Evolutionary conservation across 1,139 yeast genomes (phyloP), one percentile per base, ranked within the genome.

Genomic region (Debaryomyces subglobosus): DNA sequence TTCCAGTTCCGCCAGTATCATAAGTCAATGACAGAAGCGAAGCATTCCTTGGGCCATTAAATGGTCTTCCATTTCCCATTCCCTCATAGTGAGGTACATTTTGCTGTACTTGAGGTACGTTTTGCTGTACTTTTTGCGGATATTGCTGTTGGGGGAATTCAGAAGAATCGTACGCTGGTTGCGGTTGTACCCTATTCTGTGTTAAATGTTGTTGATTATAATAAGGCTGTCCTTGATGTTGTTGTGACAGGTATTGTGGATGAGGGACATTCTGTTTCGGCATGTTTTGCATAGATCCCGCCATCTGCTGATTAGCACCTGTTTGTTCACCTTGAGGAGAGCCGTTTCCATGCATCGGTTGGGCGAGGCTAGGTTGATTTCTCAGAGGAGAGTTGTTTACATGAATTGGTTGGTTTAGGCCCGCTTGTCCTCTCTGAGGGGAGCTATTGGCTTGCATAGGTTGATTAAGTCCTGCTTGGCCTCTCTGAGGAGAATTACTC

Each of bases 1-100:
- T 30, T 18, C 36, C 35, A 12, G 30, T 15, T 36, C 48, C 44
- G 34, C 36, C 42, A 34, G 34, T 46, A 16, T 45, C 45, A 35
- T 52, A 49, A 18, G 50, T 51, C 15, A 53, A 45, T 2, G 59
- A 55, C 45, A 45, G 49, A 13, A 44, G 49, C 1, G 61, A 55
- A 4, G 54, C 48, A 42, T 50, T 53, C 25, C 54, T 38, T 5
- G 49, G 37, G 6, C 48, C 37, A 20, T 32, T 33, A 18, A 7
- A 24, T 10, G 49, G 29, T 27, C 39, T 21, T 41, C 41, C 36
- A n/a, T 27, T 38, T n/a, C 15, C n/a, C 46, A 33, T 38, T 39
- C 23, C 39, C 32, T 27, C 35, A 46, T 23, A 34, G 46, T 35
- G 20, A 20, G 38, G 15, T 35, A n/a, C 38, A 7, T n/a, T 35